Percentiles rank a stretch among this genome's conserved stretches.
Conservation (phyloP, 352 stramenopile genomes). For the Globisporangium splendens region DNA sequence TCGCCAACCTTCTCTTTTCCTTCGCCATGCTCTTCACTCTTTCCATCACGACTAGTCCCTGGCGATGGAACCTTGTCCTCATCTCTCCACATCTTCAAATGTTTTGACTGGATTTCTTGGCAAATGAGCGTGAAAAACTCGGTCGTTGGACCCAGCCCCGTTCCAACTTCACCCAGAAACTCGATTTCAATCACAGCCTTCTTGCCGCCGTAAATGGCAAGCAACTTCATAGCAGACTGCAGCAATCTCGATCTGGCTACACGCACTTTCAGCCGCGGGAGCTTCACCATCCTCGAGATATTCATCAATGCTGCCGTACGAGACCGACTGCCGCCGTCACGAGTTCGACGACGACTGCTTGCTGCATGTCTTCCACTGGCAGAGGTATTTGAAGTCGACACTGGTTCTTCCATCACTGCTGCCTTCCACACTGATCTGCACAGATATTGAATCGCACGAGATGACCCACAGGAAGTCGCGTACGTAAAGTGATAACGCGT, state of each 20-base stretch:
- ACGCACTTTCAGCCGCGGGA: conserved; percentile 72
- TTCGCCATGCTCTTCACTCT: conserved; percentile 11
- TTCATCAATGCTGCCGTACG: conserved; percentile 39
- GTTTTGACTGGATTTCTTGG: conserved; percentile 59
- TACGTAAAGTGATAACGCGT: conserved; percentile 70
- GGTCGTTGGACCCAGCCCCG: conserved; percentile 64
- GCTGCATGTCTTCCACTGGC: background rate
- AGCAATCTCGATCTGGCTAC: conserved; percentile 57
- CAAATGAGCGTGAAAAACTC: conserved; percentile 79
- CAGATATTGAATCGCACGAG: conserved; percentile 66
- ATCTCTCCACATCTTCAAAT: conserved; percentile 57
- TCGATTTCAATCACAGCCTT: conserved; percentile 79
- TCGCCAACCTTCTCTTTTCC: conserved; percentile 15
- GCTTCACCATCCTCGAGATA: conserved; percentile 65
- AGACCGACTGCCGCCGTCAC: conserved; percentile 32
- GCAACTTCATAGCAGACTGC: conserved; percentile 67
- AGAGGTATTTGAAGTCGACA: conserved; percentile 2
- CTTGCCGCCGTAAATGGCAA: conserved; percentile 70
- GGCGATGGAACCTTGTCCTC: conserved; percentile 23
- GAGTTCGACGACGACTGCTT: conserved; percentile 23
- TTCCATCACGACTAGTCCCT: conserved; percentile 13
- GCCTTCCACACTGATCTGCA: conserved; percentile 65
- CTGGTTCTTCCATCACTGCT: conserved; percentile 46
- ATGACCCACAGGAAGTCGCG: conserved; percentile 57
- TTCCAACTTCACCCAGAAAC: conserved; percentile 77